Base-by-base conservation (phyloP, 139 green algal species). In the Chlamydomonas schloesseri region DNA sequence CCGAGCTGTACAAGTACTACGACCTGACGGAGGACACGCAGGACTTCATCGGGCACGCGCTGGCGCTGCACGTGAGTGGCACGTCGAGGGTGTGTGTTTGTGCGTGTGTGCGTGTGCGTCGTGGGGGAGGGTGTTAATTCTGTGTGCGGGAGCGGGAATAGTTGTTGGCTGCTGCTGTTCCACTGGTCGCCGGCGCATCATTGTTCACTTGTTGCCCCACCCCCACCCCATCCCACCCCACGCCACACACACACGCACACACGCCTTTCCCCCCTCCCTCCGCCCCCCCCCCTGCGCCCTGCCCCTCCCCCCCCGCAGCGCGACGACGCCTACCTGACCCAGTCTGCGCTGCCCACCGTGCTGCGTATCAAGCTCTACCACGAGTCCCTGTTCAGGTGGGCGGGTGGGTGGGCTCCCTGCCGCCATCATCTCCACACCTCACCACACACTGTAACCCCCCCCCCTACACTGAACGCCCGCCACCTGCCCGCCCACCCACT, bases 21-120 rank as follows among this genome's bases (percentile, higher is more conserved):
- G 93, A 94, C 31, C 90, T 99, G 47, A 93, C 96, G 20, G 87
- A 92, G 37, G 91, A 92, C 78, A 98, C 95, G 14, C 94, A 97
- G 53, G 97, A 99, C 77, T 99, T 99, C 87, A 95, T 99, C 53
- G 98, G 98, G 26, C 97, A 99, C 87, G 94, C 97, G n/a, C 65
- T 99, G n/a, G 97, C 97, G 28, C 94, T 99, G 83, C 93, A 99
- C 89, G 78, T 88, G 87, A 93, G 82, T 15, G 24, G 36, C n/a
- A n/a, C n/a, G n/a, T n/a, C n/a, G n/a, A n/a, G n/a, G n/a, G n/a
- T n/a, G n/a, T n/a, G n/a, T n/a, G n/a, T n/a, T n/a, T n/a, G n/a
- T n/a, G n/a, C n/a, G n/a, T n/a, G n/a, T n/a, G n/a, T n/a, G n/a
- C n/a, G n/a, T n/a, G n/a, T n/a, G n/a, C n/a, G n/a, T n/a, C n/a